phyloP scores from a whole-genome alignment of 345 rosid species.

The Citrus maxima region DNA sequence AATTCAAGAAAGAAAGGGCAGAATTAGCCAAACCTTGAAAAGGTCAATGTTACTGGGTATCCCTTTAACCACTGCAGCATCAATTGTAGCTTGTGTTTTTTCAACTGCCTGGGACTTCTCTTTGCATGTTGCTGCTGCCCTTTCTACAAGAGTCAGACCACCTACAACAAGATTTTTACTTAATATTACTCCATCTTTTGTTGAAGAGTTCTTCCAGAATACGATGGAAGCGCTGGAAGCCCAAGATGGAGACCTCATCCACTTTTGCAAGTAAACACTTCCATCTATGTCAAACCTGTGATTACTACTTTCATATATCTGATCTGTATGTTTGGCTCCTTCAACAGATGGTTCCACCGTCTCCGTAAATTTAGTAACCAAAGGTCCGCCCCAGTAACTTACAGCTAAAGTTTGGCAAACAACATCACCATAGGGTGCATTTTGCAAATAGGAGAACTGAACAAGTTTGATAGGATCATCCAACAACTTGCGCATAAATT shows the following conservation, averaged over 20 bases:
- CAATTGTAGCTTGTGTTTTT: constrained; percentile 91
- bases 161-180: constrained; percentile 86
- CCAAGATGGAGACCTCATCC: constrained; percentile 97
- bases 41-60: constrained; percentile 96
- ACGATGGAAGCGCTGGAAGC: constrained; percentile 57
- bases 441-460: constrained; percentile 78
- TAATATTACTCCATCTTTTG: constrained; percentile 58
- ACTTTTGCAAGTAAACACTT: constrained; percentile 76
- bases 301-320: constrained; percentile 40
- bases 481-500: constrained; percentile 63
- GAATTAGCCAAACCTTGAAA: constrained; percentile 55
- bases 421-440: constrained; percentile 69
- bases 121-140: constrained; percentile 67
- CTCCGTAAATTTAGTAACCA: constrained; percentile 52
- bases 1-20: neutral
- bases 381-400: constrained; percentile 84
- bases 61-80: constrained; percentile 90
- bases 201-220: constrained; percentile 72
- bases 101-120: constrained; percentile 65
- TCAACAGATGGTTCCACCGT: constrained; percentile 32
- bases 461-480: constrained; percentile 91
- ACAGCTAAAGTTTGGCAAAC: constrained; percentile 85
- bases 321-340: constrained; percentile 36
- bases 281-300: constrained; percentile 79
- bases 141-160: constrained; percentile 66